A percentile compares a stretch with the other conserved stretches of the same genome.
Conservation (phyloP, 768 basidiomycete species). For the Leccinum barrowsii region DNA sequence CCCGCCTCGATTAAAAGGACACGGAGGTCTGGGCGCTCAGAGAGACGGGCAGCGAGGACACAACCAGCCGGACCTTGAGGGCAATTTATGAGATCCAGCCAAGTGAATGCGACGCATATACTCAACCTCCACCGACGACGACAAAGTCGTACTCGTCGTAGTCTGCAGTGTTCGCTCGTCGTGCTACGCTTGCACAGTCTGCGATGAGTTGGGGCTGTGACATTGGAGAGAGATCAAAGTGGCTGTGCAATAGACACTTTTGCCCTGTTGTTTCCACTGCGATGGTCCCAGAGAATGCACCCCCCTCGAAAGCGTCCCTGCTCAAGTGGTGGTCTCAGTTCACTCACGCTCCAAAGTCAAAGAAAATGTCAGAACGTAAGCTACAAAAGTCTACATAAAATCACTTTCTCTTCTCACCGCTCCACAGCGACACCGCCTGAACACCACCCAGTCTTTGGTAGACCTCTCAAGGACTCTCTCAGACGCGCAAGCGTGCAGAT, state of each 20-base stretch:
- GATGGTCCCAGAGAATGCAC: conserved; percentile 31
- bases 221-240: not conserved
- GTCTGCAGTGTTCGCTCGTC: conserved; percentile 2
- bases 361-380: conserved; percentile 45
- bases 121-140: conserved; percentile 52
- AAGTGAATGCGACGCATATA: not conserved
- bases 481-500: conserved; percentile 91
- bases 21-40: conserved; percentile 33
- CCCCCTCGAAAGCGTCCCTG: conserved; percentile 54
- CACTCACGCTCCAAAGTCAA: conserved; percentile 57
- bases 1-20: conserved; percentile 40
- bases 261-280: not conserved
- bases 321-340: conserved; percentile 86
- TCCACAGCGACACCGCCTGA: conserved; percentile 29
- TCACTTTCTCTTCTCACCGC: not conserved
- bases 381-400: conserved; percentile 37
- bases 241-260: conserved; percentile 15
- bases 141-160: conserved; percentile 46
- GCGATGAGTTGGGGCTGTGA: not conserved
- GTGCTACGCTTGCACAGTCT: not conserved
- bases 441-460: conserved; percentile 72
- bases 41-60: conserved; percentile 42
- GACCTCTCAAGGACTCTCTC: conserved; percentile 78
- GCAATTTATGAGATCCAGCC: not conserved
- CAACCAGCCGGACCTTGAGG: conserved; percentile 42